Evolutionary conservation across 305 asterid genomes (phyloP).

Genomic region (Plantago lanceolata): DNA sequence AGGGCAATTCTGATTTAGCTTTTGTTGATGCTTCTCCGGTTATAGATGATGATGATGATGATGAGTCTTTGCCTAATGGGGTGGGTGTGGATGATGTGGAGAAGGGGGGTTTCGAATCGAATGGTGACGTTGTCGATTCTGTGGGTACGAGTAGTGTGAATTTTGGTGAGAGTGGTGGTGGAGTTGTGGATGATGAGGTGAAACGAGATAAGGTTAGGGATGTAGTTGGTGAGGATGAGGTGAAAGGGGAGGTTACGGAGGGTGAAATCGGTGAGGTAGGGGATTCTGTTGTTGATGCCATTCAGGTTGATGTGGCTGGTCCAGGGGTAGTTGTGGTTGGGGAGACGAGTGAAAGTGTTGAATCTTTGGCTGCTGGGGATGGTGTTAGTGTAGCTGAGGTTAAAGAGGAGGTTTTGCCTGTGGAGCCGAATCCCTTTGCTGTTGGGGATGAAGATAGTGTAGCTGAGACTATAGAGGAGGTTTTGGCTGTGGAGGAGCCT

Average conservation of each 20-base stretch:
- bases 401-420: constrained; percentile 12
- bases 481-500: neutral
- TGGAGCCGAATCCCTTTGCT: neutral
- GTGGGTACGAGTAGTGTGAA: constrained; percentile 24
- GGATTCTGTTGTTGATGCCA: constrained; percentile 22
- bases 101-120: neutral
- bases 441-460: constrained; percentile 17
- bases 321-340: constrained; percentile 41
- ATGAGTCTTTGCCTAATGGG: no score
- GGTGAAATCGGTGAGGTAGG: no score
- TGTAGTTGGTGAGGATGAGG: constrained; percentile 7
- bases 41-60: constrained; percentile 15
- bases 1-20: constrained; percentile 26
- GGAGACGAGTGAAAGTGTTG: constrained; percentile 27
- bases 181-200: constrained; percentile 24
- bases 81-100: constrained; percentile 20
- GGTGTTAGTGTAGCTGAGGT: constrained; percentile 18
- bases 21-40: constrained; percentile 28
- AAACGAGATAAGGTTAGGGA: neutral
- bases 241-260: constrained; percentile 23
- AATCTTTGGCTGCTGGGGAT: constrained; percentile 9
- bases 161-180: constrained; percentile 28
- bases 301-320: constrained; percentile 34
- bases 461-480: constrained; percentile 20
- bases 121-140: constrained; percentile 18